Evolutionary conservation across 2,329 filamentous ascomycete genomes (phyloP).

Genomic region (Colletotrichum orchidophilum): DNA sequence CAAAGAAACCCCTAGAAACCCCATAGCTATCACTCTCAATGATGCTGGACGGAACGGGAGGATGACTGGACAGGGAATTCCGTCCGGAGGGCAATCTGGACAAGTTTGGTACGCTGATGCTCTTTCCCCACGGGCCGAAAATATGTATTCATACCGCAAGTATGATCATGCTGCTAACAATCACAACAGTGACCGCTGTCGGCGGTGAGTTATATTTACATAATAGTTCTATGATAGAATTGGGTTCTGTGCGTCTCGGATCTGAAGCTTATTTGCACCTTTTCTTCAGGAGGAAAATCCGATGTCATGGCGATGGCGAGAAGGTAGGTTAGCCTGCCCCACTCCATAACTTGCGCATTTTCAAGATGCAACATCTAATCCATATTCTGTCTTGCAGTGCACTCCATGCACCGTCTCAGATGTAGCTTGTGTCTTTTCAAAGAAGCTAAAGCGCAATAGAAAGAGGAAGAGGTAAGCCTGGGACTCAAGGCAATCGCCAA

Average conservation of each 20-base stretch:
- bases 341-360: not conserved
- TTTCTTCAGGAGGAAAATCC: slow-evolving; percentile 15
- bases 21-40: not conserved
- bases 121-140: not conserved
- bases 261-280: not conserved
- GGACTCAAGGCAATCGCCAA: no score
- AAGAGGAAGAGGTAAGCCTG: slow-evolving; percentile 31
- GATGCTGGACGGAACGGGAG: not conserved
- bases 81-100: slow-evolving; percentile 4
- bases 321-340: slow-evolving; percentile 2
- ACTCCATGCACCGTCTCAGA: slow-evolving; percentile 8
- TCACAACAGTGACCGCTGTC: slow-evolving; percentile 15
- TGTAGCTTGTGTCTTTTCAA: slow-evolving; percentile 18
- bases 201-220: slow-evolving; percentile 8
- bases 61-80: slow-evolving; percentile 6
- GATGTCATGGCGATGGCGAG: slow-evolving; percentile 28
- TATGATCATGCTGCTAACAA: not conserved
- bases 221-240: not conserved
- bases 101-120: slow-evolving; percentile 25
- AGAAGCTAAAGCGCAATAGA: slow-evolving; percentile 27
- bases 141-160: no score
- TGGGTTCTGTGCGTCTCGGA: no score
- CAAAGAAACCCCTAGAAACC: not conserved
- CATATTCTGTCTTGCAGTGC: not conserved
- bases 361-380: not conserved